Evolutionary conservation across 495 filamentous ascomycete species (phyloP).

Genomic region (Xylaria castorea): DNA sequence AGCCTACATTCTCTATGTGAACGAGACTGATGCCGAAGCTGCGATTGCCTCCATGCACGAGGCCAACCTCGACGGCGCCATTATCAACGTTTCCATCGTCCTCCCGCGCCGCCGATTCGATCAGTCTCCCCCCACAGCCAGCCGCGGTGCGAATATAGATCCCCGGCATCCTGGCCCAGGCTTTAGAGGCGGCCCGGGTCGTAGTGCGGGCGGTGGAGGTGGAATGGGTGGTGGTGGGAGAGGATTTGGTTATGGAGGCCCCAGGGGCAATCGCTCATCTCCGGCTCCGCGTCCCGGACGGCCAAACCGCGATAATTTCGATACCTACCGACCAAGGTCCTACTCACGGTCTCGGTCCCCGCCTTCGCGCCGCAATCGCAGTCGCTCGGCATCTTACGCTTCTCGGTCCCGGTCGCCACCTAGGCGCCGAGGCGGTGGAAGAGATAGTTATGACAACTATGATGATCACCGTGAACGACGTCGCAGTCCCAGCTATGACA

Average conservation of each 20-base stretch:
- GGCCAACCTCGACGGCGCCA: slow-evolving; percentile 87
- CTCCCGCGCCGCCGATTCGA: slow-evolving; percentile 77
- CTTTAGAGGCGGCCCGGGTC: slow-evolving; percentile 33
- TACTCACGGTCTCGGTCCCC: slow-evolving; percentile 63
- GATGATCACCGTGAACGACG: slow-evolving; percentile 53
- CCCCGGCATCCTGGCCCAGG: slow-evolving; percentile 52
- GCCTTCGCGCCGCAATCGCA: slow-evolving; percentile 52
- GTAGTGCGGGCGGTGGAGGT: slow-evolving; percentile 38
- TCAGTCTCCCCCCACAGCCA: slow-evolving; percentile 55
- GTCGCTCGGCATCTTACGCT: slow-evolving; percentile 41
- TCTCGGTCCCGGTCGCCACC: slow-evolving; percentile 40
- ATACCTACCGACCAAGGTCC: slow-evolving; percentile 60
- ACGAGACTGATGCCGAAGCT: slow-evolving; percentile 79
- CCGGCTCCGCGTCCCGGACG: slow-evolving; percentile 50
- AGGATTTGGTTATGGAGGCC: slow-evolving; percentile 34
- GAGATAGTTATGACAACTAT: slow-evolving; percentile 49
- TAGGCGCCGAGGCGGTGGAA: slow-evolving; percentile 44
- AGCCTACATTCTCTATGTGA: slow-evolving; percentile 87
- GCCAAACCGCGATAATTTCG: slow-evolving; percentile 52
- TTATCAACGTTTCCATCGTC: slow-evolving; percentile 92
- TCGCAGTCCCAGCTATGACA: slow-evolving; percentile 51
- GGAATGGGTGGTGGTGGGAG: slow-evolving; percentile 40
- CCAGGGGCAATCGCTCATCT: slow-evolving; percentile 47
- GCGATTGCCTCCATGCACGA: slow-evolving; percentile 99
- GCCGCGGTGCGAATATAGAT: slow-evolving; percentile 56